Percentiles rank a stretch among this genome's conserved stretches.
Evolutionary conservation across 257 asterid genomes (phyloP).

Genomic region (Gentiana macrophylla): DNA sequence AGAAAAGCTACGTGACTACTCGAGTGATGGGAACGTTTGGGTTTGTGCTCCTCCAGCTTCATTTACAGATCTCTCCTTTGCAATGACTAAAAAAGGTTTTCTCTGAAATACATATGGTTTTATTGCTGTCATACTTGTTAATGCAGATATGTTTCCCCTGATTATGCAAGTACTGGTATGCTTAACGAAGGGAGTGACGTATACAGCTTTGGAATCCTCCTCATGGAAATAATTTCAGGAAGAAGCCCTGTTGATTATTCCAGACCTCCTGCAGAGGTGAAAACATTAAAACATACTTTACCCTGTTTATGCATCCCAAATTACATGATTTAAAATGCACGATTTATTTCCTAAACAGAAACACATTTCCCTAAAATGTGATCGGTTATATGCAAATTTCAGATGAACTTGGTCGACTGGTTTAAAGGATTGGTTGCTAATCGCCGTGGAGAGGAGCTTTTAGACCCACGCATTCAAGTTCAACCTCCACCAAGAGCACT

Average conservation of each 20-base stretch:
- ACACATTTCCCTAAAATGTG: neutral
- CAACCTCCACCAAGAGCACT: conserved; percentile 77
- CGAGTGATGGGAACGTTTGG: conserved; percentile 99
- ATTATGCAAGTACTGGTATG: conserved; percentile 98
- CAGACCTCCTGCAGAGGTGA: conserved; percentile 88
- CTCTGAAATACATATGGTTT: neutral
- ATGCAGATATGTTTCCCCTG: conserved; percentile 94
- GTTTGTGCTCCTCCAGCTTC: conserved; percentile 35
- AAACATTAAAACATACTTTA: neutral
- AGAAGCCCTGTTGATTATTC: conserved; percentile 92
- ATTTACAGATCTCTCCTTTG: conserved; percentile 1
- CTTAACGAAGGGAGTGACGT: conserved; percentile 91
- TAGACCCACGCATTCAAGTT: conserved; percentile 58
- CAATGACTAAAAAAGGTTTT: neutral
- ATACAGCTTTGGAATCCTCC: conserved; percentile 90
- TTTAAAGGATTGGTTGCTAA: conserved; percentile 85
- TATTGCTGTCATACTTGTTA: conserved; percentile 4
- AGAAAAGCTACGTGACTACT: conserved; percentile 90
- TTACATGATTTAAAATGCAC: neutral
- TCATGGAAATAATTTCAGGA: conserved; percentile 87
- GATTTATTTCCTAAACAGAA: too few relatives aligned
- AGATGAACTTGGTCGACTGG: conserved; percentile 98
- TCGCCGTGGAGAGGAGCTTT: conserved; percentile 71
- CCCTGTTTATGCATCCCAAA: neutral
- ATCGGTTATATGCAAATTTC: conserved; percentile 17